phyloP scores from a whole-genome alignment of 768 basidiomycete species.

The Pleurotus ostreatus region DNA sequence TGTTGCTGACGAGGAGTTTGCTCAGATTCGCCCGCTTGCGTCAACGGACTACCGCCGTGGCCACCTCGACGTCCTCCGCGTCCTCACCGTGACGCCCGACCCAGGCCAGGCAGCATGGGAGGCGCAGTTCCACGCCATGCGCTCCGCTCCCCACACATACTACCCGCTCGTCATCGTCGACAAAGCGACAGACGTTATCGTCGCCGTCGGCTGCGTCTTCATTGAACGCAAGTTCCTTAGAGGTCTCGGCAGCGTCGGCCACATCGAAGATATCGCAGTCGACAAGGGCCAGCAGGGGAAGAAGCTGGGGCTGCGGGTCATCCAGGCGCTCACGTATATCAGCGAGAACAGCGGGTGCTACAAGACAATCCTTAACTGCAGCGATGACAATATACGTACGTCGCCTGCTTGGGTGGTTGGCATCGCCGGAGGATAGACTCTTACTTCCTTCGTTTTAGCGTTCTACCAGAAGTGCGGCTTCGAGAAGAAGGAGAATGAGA shows the following conservation, averaged over 20 bases:
- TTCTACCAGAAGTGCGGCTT: constrained; percentile 98
- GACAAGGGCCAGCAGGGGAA: constrained; percentile 85
- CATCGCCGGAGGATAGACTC: constrained; percentile 2
- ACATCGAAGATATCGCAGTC: constrained; percentile 98
- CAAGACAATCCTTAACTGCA: constrained; percentile 98
- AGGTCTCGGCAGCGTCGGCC: constrained; percentile 81
- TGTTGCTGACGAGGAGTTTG: no score
- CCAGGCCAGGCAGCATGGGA: constrained; percentile 65
- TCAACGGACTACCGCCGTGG: constrained; percentile 78
- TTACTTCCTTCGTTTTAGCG: constrained; percentile 40
- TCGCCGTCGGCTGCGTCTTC: constrained; percentile 80
- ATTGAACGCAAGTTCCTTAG: constrained; percentile 95
- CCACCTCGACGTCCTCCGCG: constrained; percentile 79
- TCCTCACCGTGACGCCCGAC: constrained; percentile 71
- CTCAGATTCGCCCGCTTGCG: constrained; percentile 85
- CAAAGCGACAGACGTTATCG: constrained; percentile 69
- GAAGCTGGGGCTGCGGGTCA: constrained; percentile 84
- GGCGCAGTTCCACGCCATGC: constrained; percentile 61
- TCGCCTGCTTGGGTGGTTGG: constrained; percentile 14
- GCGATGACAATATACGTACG: constrained; percentile 86
- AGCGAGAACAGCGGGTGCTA: constrained; percentile 82
- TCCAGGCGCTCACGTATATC: constrained; percentile 80
- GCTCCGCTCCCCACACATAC: constrained; percentile 59
- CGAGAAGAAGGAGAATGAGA: constrained; percentile 87
- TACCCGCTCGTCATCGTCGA: constrained; percentile 83